Evolutionary conservation across 1,284 basidiomycete species (phyloP).

Genomic region (Sporisorium iseilematis-ciliati): DNA sequence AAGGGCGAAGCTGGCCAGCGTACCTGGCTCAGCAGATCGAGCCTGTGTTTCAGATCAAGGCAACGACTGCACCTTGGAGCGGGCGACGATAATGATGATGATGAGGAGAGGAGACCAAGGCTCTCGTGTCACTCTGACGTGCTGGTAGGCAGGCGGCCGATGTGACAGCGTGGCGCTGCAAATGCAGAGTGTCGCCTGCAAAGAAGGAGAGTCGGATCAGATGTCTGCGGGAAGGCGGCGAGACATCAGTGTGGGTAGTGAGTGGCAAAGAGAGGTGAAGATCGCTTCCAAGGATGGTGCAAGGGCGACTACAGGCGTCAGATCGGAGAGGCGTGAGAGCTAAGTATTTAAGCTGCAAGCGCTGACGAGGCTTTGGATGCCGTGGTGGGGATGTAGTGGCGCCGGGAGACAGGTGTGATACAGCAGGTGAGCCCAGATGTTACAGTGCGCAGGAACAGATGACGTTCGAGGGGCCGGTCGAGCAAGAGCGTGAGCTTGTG

Average conservation of each 20-base stretch:
- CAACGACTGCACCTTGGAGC: background rate
- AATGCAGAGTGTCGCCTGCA: slow-evolving; percentile 4
- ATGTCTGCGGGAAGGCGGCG: slow-evolving; percentile 1
- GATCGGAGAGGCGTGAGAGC: background rate
- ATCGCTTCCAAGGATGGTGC: background rate
- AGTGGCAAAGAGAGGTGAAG: background rate
- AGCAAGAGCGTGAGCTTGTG: background rate
- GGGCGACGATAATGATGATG: background rate
- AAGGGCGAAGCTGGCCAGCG: slow-evolving; percentile 35
- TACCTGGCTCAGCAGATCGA: slow-evolving; percentile 37
- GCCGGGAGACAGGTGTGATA: background rate
- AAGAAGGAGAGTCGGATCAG: slow-evolving; percentile 5
- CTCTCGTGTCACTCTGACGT: background rate
- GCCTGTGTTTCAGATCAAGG: background rate
- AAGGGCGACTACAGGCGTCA: background rate
- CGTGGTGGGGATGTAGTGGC: slow-evolving; percentile 1
- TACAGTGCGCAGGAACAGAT: background rate
- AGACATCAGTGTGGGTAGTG: slow-evolving; percentile 20
- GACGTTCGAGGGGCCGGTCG: background rate
- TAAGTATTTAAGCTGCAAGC: background rate
- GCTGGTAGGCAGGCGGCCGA: background rate
- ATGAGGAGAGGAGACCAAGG: background rate
- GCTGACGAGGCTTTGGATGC: background rate
- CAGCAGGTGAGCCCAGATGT: background rate
- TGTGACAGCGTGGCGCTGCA: background rate